Evolutionary conservation across 1,284 basidiomycete genomes (phyloP), one percentile per base, ranked within the genome.

Genomic region (Apiotrichum siamense): DNA sequence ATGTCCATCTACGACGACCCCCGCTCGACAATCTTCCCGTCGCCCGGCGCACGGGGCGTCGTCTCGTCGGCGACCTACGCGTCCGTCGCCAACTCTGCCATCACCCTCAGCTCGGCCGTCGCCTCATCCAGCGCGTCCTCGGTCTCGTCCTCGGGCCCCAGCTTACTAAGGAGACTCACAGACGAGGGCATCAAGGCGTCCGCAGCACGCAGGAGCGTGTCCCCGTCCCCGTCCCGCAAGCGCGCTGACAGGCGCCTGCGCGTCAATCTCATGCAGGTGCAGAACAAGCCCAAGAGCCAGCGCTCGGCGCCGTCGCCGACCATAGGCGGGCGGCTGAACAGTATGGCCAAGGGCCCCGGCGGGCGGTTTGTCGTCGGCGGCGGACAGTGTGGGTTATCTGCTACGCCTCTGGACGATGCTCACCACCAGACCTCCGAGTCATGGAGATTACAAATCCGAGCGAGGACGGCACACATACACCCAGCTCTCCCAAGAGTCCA

Each of bases 361-460:
- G 69, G 69, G 3, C 59, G 55, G 17, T 70, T 66, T 42, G 71
- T 63, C 3, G 59, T 75, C 5, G 73, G 72, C 11, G 73, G 70
- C 15, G 66, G 67, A 13, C 70, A 73, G 48, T 69, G 71, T 74
- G 54, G 58, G 70, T 64, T 4, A 11, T 7, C 17, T 4, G 1
- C 26, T 15, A 7, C 15, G 23, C 21, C 29, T 29, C n/a, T n/a
- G n/a, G 17, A 17, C 17, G 17, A 35, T 17, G 47, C 57, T 64
- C 47, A 61, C 46, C 3, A 6, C 15, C 44, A 74, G 72, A 69
- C 49, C 54, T 74, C 6, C 56, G 65, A 9, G 62, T 74, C 1
- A 44, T 73, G 7, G 59, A 67, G 31, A 55, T 73, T n/a, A 49
- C 55, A 6, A 49, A 61, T n/a, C 53, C 64, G 1, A 23, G 47